A percentile compares a stretch with the other conserved stretches of the same genome.
phyloP scores from a whole-genome alignment of 768 basidiomycete genomes.

The Neoboletus subvelutipes region DNA sequence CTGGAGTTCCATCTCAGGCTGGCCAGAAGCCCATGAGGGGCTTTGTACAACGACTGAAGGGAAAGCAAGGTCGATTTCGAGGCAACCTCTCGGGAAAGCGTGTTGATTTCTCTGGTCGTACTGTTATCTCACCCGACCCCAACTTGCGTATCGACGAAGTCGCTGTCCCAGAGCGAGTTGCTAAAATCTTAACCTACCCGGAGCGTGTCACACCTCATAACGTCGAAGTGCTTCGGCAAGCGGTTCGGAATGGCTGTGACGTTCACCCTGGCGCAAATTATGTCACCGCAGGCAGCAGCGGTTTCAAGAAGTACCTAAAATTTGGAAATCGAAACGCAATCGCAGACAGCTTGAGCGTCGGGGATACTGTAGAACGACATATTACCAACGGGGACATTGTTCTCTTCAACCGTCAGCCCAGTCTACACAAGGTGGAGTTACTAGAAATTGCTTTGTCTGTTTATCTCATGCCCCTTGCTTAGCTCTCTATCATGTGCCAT shows the following conservation, averaged over 20 bases:
- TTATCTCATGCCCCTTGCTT: conserved; percentile 5
- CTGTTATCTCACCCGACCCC: conserved; percentile 99
- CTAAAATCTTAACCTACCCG: conserved; percentile 93
- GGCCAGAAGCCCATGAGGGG: conserved; percentile 95
- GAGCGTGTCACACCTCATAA: conserved; percentile 94
- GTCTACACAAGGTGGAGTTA: conserved; percentile 80
- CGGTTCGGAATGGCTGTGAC: conserved; percentile 86
- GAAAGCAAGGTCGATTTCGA: conserved; percentile 98
- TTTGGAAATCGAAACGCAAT: conserved; percentile 80
- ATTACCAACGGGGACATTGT: conserved; percentile 94
- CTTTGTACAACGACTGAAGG: conserved; percentile 96
- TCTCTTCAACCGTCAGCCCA: conserved; percentile 97
- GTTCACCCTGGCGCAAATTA: conserved; percentile 96
- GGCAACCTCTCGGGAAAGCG: conserved; percentile 98
- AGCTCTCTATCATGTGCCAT: conserved; percentile 99
- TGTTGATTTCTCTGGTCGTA: conserved; percentile 97
- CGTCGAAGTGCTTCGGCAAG: conserved; percentile 68
- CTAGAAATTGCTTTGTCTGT: background rate
- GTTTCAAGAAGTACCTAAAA: conserved; percentile 84
- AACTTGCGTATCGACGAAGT: conserved; percentile 98
- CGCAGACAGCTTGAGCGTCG: conserved; percentile 79
- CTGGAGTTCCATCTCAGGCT: conserved; percentile 84
- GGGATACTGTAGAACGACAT: conserved; percentile 94
- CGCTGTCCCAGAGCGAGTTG: conserved; percentile 93
- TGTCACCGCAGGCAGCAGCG: conserved; percentile 74